phyloP scores from a whole-genome alignment of 1,284 basidiomycete species.

The Pulchroboletus neoregius region DNA sequence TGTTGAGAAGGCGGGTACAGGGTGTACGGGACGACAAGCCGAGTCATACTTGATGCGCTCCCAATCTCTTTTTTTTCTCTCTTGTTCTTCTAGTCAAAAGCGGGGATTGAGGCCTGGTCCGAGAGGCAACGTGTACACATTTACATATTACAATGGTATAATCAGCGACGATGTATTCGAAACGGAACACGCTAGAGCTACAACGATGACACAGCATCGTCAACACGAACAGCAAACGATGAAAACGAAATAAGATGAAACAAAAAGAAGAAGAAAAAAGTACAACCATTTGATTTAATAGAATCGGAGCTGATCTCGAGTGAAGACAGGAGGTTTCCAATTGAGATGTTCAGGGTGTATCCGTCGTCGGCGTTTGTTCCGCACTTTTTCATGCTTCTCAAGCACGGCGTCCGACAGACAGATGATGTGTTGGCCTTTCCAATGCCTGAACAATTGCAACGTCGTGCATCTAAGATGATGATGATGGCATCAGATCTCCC shows the following conservation, averaged over 20 bases:
- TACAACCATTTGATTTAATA: conserved; percentile 55
- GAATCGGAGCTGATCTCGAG: conserved; percentile 84
- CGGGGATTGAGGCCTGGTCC: not conserved
- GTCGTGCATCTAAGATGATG: conserved; percentile 82
- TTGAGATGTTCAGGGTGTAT: conserved; percentile 80
- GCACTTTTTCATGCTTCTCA: conserved; percentile 85
- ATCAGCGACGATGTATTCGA: conserved; percentile 10
- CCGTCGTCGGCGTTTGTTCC: conserved; percentile 73
- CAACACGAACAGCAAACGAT: not conserved
- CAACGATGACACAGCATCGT: conserved; percentile 17
- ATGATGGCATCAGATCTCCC: conserved; percentile 11
- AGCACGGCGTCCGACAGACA: conserved; percentile 89
- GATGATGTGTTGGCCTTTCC: conserved; percentile 93
- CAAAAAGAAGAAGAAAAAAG: no score
- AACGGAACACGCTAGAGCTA: conserved; percentile 30
- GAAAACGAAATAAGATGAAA: no score
- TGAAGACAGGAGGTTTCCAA: conserved; percentile 96
- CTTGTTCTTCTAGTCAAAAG: not conserved
- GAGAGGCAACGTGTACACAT: conserved; percentile 7
- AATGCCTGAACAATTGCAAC: conserved; percentile 93
- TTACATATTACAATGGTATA: conserved; percentile 15
- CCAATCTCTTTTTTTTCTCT: not conserved
- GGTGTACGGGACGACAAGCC: not conserved
- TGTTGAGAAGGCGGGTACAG: conserved; percentile 22
- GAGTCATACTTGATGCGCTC: conserved; percentile 13